These are phyloP conservation scores for Phellopilus nigrolimitatus DNA, from an alignment of 1,284 basidiomycete species.

Conservation along the genomic window DNA sequence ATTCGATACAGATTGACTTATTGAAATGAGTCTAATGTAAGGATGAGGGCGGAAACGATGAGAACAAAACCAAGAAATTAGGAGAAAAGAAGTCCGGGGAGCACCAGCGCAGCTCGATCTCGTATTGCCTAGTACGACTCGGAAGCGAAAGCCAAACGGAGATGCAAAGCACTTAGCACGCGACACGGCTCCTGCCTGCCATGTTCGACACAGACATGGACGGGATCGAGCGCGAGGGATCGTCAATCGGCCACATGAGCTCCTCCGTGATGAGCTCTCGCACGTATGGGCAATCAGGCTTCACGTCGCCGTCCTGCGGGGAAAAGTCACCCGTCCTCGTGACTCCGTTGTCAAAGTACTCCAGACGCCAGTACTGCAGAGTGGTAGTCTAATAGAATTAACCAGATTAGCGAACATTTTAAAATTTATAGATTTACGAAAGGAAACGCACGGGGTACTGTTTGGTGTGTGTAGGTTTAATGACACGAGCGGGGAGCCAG, in stretches of 20 bases:
- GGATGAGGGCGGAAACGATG: not conserved
- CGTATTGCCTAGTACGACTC: no score
- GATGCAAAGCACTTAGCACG: conserved; percentile 2
- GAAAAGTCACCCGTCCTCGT: conserved; percentile 13
- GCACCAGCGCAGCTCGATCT: not conserved
- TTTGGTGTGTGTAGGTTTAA: conserved; percentile 15
- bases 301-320: conserved; percentile 19
- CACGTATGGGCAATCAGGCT: conserved; percentile 20
- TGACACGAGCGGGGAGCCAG: conserved; percentile 19
- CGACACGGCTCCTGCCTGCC: conserved; percentile 15
- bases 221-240: conserved; percentile 18
- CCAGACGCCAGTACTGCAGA: conserved; percentile 18
- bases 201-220: conserved; percentile 9
- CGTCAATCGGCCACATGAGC: conserved; percentile 21
- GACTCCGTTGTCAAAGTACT: conserved; percentile 17
- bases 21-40: not conserved
- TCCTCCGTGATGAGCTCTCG: conserved; percentile 20
- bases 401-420: not conserved
- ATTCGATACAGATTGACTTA: conserved; percentile 12
- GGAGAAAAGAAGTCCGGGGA: not conserved
- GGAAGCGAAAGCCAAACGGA: no score
- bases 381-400: conserved; percentile 7
- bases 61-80: not conserved
- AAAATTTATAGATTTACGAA: not conserved
- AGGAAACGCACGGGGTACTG: conserved; percentile 14